These are phyloP conservation scores for Linderniella brevidens DNA, from an alignment of 257 asterid genomes.

Conservation along the genomic window DNA sequence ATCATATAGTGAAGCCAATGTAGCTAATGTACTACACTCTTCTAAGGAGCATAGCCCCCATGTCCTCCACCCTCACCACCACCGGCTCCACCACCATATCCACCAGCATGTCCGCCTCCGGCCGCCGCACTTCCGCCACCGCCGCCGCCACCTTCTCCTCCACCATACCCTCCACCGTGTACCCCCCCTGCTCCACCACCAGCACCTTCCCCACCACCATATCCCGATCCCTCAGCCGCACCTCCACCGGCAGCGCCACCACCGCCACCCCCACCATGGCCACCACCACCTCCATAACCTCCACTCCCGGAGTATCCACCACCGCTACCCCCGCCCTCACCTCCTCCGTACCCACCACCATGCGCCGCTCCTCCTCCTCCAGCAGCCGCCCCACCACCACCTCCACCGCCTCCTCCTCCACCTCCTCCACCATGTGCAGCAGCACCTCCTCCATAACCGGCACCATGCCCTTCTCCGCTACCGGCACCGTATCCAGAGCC, in stretches of 20 bases:
- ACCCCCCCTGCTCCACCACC: neutral
- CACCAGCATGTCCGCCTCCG: neutral
- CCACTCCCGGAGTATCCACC: neutral
- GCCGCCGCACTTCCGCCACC: neutral
- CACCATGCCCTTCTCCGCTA: neutral
- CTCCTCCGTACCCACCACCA: neutral
- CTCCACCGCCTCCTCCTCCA: neutral
- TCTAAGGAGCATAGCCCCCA: constrained; percentile 1
- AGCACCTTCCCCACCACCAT: neutral
- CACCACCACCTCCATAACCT: neutral
- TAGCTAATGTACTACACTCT: no score
- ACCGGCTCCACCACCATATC: neutral
- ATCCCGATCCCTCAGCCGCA: neutral
- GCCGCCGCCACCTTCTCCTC: neutral
- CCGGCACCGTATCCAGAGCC: neutral
- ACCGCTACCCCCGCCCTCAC: neutral
- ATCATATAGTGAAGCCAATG: no score
- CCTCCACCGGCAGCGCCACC: neutral
- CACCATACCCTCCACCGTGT: neutral
- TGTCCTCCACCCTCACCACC: neutral
- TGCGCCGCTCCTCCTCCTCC: neutral
- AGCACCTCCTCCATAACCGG: neutral
- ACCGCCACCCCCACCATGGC: neutral
- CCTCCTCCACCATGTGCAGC: neutral
- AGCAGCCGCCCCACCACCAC: neutral